These are phyloP conservation scores for Blastobotrys chiropterorum DNA, from an alignment of 805 yeast species.

Conservation along the genomic window DNA sequence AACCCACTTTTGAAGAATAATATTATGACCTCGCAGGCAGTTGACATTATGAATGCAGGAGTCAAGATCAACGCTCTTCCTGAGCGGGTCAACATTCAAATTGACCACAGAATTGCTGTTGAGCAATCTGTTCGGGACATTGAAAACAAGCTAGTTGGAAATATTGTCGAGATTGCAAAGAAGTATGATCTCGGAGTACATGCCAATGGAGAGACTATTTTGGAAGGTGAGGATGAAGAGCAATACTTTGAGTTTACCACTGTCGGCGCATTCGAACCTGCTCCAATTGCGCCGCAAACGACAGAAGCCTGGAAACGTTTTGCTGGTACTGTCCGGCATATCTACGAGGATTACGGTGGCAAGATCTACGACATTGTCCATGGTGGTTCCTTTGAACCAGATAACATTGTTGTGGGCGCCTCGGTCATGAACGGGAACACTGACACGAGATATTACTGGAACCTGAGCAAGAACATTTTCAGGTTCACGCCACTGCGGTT, in stretches of 20 bases:
- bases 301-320: slow-evolving; percentile 44
- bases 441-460: slow-evolving; percentile 64
- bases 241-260: slow-evolving; percentile 3
- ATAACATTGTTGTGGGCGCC: slow-evolving; percentile 46
- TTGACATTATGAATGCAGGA: slow-evolving; percentile 65
- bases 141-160: slow-evolving; percentile 33
- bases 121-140: slow-evolving; percentile 46
- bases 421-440: slow-evolving; percentile 63
- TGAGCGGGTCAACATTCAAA: slow-evolving; percentile 46
- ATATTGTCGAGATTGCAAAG: slow-evolving; percentile 39
- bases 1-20: slow-evolving; percentile 17
- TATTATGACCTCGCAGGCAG: slow-evolving; percentile 60
- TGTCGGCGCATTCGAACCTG: slow-evolving; percentile 37
- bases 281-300: slow-evolving; percentile 47
- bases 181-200: slow-evolving; percentile 45
- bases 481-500: slow-evolving; percentile 36
- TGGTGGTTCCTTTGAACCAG: slow-evolving; percentile 20
- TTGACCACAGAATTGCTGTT: slow-evolving; percentile 61
- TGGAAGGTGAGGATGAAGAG: slow-evolving; percentile 18
- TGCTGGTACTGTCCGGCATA: slow-evolving; percentile 56
- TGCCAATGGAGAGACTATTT: slow-evolving; percentile 27
- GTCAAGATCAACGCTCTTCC: slow-evolving; percentile 74
- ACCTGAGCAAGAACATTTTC: slow-evolving; percentile 52
- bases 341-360: slow-evolving; percentile 49
- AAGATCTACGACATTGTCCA: slow-evolving; percentile 18